Percentiles rank a stretch among this genome's conserved stretches.
Evolutionary conservation across 768 basidiomycete species (phyloP).

Genomic region (Lactarius pseudohatsudake): DNA sequence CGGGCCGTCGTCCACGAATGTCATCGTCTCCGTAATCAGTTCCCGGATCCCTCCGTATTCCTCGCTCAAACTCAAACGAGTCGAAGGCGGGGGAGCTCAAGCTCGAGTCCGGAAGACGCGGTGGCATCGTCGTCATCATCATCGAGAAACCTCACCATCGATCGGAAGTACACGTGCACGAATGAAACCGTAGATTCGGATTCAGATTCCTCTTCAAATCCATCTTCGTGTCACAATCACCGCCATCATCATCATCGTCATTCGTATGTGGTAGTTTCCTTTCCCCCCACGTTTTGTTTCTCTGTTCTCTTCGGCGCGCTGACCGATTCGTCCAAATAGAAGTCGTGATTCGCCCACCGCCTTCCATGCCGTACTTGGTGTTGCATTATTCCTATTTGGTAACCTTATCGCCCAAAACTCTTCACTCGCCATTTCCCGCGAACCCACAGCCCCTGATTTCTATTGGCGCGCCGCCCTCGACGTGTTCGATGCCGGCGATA

Average conservation of each 20-base stretch:
- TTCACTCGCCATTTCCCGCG: slow-evolving; percentile 50
- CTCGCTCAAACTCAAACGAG: slow-evolving; percentile 30
- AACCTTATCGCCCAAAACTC: slow-evolving; percentile 56
- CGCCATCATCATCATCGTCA: neutral
- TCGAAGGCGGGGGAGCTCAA: slow-evolving; percentile 2
- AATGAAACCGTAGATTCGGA: neutral
- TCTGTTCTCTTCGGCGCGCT: neutral
- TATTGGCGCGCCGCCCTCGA: slow-evolving; percentile 73
- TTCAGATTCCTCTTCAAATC: neutral
- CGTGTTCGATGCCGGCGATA: slow-evolving; percentile 69
- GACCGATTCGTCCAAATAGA: slow-evolving; percentile 2
- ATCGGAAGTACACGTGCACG: neutral
- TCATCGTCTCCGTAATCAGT: slow-evolving; percentile 55
- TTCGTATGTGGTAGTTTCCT: neutral
- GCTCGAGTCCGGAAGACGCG: neutral
- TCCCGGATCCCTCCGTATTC: slow-evolving; percentile 57
- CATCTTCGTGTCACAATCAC: neutral
- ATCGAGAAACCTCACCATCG: neutral
- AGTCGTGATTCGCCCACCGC: slow-evolving; percentile 55
- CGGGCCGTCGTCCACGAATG: slow-evolving; percentile 68
- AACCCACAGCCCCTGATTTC: slow-evolving; percentile 49
- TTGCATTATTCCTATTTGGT: slow-evolving; percentile 62
- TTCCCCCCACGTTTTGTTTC: neutral
- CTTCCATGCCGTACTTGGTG: slow-evolving; percentile 65
- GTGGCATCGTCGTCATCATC: neutral